Percentiles rank a stretch among this genome's conserved stretches.
phyloP scores from a whole-genome alignment of 306 rosid species.

The Ochetophila trinervis region DNA sequence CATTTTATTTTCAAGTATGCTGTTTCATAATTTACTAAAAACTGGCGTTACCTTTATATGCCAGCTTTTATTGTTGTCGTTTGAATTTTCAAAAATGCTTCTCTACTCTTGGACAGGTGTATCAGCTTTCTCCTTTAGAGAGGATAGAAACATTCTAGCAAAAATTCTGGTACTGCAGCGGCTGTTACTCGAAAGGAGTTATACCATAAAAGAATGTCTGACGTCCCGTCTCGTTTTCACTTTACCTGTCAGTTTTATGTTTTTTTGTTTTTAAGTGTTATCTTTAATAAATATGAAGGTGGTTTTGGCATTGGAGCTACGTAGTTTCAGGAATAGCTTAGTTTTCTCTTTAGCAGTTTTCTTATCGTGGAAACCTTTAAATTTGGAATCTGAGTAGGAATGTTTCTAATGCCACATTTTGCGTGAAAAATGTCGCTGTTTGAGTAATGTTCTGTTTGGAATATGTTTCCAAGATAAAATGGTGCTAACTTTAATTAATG shows the following conservation, averaged over 20 bases:
- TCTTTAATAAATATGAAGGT: slow-evolving; percentile 41
- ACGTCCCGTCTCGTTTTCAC: slow-evolving; percentile 6
- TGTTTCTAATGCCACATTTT: background rate
- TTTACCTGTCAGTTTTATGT: slow-evolving; percentile 1
- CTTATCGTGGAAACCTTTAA: slow-evolving; percentile 26
- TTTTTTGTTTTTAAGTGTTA: background rate
- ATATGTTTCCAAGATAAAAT: too few species aligned
- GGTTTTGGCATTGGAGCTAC: slow-evolving; percentile 20
- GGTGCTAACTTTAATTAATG: too few species aligned
- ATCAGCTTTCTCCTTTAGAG: background rate
- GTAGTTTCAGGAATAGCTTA: slow-evolving; percentile 23
- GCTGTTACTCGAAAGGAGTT: slow-evolving; percentile 16
- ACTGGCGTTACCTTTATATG: background rate
- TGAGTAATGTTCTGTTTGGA: too few species aligned
- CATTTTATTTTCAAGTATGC: too few species aligned
- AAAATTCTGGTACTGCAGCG: background rate
- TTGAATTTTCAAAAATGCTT: background rate
- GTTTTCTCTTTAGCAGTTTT: slow-evolving; percentile 32
- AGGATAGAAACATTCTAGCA: slow-evolving; percentile 9
- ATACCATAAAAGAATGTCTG: slow-evolving; percentile 28
- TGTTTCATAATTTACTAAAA: background rate
- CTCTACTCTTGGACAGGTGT: slow-evolving; percentile 24
- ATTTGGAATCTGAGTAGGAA: slow-evolving; percentile 5
- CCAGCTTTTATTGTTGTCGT: background rate
- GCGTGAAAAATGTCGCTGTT: background rate